Base-by-base conservation (phyloP, 805 yeast genomes). In the Wickerhamiella domercqiae region DNA sequence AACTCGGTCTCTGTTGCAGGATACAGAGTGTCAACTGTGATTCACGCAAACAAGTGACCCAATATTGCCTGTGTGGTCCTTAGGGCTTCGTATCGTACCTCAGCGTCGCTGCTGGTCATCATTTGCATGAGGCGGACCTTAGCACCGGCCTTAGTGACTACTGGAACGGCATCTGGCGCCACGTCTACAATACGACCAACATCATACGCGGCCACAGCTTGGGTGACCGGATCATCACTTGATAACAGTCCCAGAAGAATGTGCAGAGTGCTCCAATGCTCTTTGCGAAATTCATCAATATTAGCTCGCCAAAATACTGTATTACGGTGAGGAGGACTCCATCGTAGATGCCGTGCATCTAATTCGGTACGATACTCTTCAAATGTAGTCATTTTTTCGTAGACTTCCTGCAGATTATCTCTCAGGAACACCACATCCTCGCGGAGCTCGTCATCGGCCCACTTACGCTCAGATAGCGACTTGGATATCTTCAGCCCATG, bases 41-140 rank as follows among this genome's bases (percentile, higher is more conserved):
- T n/a, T 68, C 47, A 44, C 11, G 40, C 45, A 21, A 78, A 70
- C n/a, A 78, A 68, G 52, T 82, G 83, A 3, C 94, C 83, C 38
- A 90, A 93, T 50, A 90, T 72, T 40, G 77, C 71, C 63, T 90
- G 98, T n/a, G 95, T 82, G 3, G 96, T 84, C 57, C 81, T 82
- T 53, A 90, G 70, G 2, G 97, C 97, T 63, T 87, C 95, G 55
- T 78, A 90, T 55, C 87, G 81, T 47, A 90, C 86, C 54, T 82
- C 90, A 17, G 86, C 70, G 56, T 84, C 86, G 30, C 76, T 71
- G 40, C 75, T 73, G 51, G 71, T 74, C 73, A 90, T 75, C 45
- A 84, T 66, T 43, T 71, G 70, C 97, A 90, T 87, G 40, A 90
- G 72, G 56, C 73, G 71, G 17, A 78, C 63, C 65, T 90, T 90